Evolutionary conservation across 495 filamentous ascomycete species (phyloP), one percentile per base, ranked within the genome.

Genomic region (Tuber microsphaerosporum): DNA sequence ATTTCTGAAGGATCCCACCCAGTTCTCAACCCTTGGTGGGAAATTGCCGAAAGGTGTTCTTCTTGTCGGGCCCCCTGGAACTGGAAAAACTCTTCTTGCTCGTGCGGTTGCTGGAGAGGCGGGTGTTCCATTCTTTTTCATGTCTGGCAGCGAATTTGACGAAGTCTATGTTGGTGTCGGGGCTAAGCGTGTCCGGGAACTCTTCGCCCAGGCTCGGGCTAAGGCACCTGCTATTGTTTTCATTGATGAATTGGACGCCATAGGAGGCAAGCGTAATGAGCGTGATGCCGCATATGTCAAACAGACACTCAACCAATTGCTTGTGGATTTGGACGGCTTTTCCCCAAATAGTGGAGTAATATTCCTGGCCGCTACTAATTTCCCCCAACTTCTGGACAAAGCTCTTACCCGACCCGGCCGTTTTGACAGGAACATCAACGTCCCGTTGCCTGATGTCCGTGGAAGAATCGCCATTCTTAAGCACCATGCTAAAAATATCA

Each of bases 61-160:
- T 68, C 88, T 99, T 65, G 93, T 97, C 82, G 95, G 95, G 12
- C 95, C 95, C 81, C 95, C 95, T 45, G 95, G 95, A 85, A 99
- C 95, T 72, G 95, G 95, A 85, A 99, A 99, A 85, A 99, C 95
- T n/a, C 88, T 99, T 61, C 89, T 99, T 74, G 95, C 95, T 75
- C 92, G 96, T 78, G 95, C 95, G 17, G 95, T 99, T 72, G 95
- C 95, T 73, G 95, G 95, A 42, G 95, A 99, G 86, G 93, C 95
- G 68, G 95, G 95, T 75, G 96, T 98, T 34, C 95, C 95, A 1
- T 98, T 97, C 88, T 99, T 97, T 88, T 98, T 95, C 88, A 97
- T 99, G 94, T 98, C 96, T 79, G 95, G 95, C 42, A 94, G 92
- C 74, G 96, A 99, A 84, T 99, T 99, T 82, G 95, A 99, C 81